Base-by-base conservation (phyloP, 768 basidiomycete genomes). In the Crucibulum laeve region DNA sequence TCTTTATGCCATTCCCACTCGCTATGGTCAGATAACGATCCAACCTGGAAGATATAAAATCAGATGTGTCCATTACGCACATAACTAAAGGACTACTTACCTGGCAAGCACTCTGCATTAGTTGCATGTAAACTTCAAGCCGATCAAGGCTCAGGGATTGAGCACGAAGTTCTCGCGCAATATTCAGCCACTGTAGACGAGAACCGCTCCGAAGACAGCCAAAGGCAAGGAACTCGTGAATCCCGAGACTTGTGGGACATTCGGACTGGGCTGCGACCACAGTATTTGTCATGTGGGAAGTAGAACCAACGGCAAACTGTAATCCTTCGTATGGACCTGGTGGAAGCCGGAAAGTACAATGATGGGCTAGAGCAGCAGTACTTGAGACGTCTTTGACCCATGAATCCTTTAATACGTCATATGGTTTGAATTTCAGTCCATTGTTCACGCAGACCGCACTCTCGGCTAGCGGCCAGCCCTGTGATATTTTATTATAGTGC, bases 171-270 rank as follows among this genome's bases (percentile, higher is more conserved):
- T 74, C 74, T n/a, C 70, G 64, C 10, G 64, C 45, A 28, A 80
- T 68, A 45, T 79, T 79, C 28, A 68, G 53, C 77, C 76, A 78
- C 38, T 79, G 77, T 0, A 80, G 48, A 2, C 45, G 53, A 0
- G 59, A 45, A 0, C 77, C 76, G 26, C 69, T 63, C 4, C 79
- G 72, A 25, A 80, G 47, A 38, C 62, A 57, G 8, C 65, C 68
- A 40, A 76, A 80, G 0, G 70, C 61, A 10, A 68, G 56, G 25
- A 60, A 70, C 42, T 80, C 76, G 22, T 80, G 74, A 1, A 74
- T 46, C 5, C 48, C 63, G 18, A 80, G 54, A 4, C 67, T 58
- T 17, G 40, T 36, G 4, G 68, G 69, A 41, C 75, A 77, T 6
- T 58, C 54, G 0, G 47, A 50, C 48, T 78, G 76, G n/a, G 56